Evolutionary conservation across 2,329 filamentous ascomycete species (phyloP).

Genomic region (Fusarium robinianum): DNA sequence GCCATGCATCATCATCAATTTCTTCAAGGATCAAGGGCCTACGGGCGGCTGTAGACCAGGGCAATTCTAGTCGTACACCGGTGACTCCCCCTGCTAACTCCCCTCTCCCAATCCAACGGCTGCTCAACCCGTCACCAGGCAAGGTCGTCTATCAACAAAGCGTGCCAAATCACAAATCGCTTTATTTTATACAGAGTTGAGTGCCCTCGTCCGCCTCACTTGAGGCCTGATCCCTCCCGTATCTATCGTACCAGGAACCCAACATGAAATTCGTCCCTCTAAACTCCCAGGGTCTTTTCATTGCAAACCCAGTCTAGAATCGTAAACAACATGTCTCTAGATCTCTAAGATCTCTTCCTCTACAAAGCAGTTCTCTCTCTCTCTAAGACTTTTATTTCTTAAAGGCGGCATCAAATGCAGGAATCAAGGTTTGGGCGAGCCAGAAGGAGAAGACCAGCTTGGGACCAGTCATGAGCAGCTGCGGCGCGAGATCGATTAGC

Average conservation of each 20-base stretch:
- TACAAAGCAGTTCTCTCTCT: conserved; percentile 4
- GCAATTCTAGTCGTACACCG: too few species aligned
- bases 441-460: conserved; percentile 99
- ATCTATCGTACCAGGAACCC: conserved; percentile 33
- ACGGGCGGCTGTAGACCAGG: conserved; percentile 21
- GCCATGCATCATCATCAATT: conserved; percentile 27
- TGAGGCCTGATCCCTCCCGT: conserved; percentile 23
- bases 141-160: too few species aligned
- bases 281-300: conserved; percentile 24
- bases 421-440: conserved; percentile 97
- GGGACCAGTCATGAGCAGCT: conserved; percentile 96
- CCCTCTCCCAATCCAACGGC: too few species aligned
- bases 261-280: conserved; percentile 31
- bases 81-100: too few species aligned
- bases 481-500: conserved; percentile 25
- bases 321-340: too few species aligned
- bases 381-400: conserved; percentile 25
- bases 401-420: conserved; percentile 71
- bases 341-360: conserved; percentile 18
- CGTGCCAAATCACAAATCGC: conserved; percentile 19
- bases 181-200: conserved; percentile 40
- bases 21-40: conserved; percentile 24
- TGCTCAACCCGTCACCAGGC: too few species aligned
- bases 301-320: conserved; percentile 17
- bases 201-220: conserved; percentile 26